Evolutionary conservation across 2,329 filamentous ascomycete genomes (phyloP).

Genomic region (Zymoseptoria brevis): DNA sequence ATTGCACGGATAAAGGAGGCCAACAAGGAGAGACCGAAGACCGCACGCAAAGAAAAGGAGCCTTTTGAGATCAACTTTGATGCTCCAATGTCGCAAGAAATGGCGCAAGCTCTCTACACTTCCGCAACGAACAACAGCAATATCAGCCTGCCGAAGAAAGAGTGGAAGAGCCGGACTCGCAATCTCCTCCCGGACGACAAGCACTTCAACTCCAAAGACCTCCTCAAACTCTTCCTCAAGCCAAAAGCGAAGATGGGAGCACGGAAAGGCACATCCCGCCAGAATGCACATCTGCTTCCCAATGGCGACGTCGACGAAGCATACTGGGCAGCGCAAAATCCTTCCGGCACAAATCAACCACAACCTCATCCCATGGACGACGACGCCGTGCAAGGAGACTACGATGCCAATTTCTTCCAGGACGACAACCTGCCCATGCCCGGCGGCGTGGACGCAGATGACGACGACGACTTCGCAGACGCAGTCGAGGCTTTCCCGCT

Average conservation of each 20-base stretch:
- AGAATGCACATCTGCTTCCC: conserved; percentile 38
- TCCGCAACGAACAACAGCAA: conserved; percentile 69
- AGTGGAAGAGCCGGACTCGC: conserved; percentile 88
- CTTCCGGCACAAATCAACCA: conserved; percentile 32
- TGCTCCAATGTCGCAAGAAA: conserved; percentile 60
- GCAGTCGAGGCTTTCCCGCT: conserved; percentile 68
- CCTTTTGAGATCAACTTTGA: conserved; percentile 90
- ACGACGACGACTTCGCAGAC: conserved; percentile 69
- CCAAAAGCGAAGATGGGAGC: conserved; percentile 78
- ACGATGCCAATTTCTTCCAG: conserved; percentile 96
- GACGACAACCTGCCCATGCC: conserved; percentile 67
- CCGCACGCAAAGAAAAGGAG: conserved; percentile 93
- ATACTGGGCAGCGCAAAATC: conserved; percentile 76
- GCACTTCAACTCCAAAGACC: conserved; percentile 89
- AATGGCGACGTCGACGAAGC: conserved; percentile 85
- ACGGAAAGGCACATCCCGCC: conserved; percentile 41
- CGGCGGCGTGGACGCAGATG: conserved; percentile 57
- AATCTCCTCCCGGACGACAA: conserved; percentile 96
- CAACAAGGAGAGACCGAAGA: conserved; percentile 52
- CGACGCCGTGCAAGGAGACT: conserved; percentile 65
- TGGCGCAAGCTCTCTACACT: conserved; percentile 73
- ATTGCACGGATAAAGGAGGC: conserved; percentile 82
- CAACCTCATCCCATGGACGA: conserved; percentile 30
- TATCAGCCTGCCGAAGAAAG: conserved; percentile 82
- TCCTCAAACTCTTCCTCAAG: conserved; percentile 87